Conservation (phyloP, 2,329 filamentous ascomycete genomes). For the Diaporthe australafricana region DNA sequence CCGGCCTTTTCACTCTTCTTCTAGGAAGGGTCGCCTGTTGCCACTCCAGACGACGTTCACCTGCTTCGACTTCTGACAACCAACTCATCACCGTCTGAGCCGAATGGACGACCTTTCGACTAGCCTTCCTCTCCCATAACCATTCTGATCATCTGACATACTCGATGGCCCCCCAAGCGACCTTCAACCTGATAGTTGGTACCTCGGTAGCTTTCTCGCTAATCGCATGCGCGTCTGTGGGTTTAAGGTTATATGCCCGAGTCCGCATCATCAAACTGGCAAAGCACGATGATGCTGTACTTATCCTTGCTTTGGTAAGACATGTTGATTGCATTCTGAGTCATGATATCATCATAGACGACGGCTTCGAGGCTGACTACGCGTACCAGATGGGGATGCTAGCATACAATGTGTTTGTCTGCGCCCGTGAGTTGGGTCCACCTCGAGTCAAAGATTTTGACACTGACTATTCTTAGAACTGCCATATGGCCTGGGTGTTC, state of each 20-base stretch:
- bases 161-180: neutral
- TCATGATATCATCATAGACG: neutral
- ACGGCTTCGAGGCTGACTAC: neutral
- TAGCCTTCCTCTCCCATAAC: too few species aligned
- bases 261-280: constrained; percentile 12
- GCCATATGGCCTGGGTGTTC: neutral
- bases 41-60: neutral
- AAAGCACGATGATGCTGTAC: constrained; percentile 11
- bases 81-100: neutral
- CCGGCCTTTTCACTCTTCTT: neutral
- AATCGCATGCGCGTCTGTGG: constrained; percentile 9
- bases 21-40: neutral
- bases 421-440: neutral
- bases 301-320: constrained; percentile 3
- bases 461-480: neutral
- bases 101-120: too few species aligned
- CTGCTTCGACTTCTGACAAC: neutral
- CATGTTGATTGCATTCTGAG: too few species aligned
- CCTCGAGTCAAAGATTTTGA: neutral
- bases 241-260: constrained; percentile 25
- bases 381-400: neutral
- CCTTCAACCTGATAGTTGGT: constrained; percentile 1
- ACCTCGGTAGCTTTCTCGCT: constrained; percentile 4
- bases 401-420: constrained; percentile 12
- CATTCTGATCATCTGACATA: neutral